phyloP scores from a whole-genome alignment of 2,329 filamentous ascomycete species.

The Clarireedia monteithiana region DNA sequence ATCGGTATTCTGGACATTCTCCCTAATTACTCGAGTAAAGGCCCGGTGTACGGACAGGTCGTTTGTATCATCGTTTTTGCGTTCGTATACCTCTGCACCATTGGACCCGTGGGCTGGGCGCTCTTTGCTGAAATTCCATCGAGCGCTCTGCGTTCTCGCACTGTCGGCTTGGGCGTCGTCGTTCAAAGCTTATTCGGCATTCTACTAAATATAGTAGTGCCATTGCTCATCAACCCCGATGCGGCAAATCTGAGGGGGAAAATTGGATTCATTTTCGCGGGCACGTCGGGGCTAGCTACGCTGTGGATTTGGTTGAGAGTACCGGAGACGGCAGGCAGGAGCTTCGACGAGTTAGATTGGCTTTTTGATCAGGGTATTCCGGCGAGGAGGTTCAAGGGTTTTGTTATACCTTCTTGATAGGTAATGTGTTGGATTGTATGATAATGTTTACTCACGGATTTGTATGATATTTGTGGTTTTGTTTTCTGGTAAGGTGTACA shows the following conservation, averaged over 20 bases:
- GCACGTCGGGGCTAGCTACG: background rate
- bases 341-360: constrained; percentile 6
- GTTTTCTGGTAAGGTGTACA: no score
- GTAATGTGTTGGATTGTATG: background rate
- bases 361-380: constrained; percentile 3
- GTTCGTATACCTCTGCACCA: constrained; percentile 4
- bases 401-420: background rate
- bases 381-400: constrained; percentile 4
- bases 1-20: constrained; percentile 8
- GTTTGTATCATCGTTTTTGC: constrained; percentile 5
- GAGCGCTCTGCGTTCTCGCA: constrained; percentile 1
- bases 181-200: constrained; percentile 7
- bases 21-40: constrained; percentile 3
- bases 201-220: constrained; percentile 6
- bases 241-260: constrained; percentile 5
- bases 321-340: constrained; percentile 3
- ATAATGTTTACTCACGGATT: background rate
- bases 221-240: constrained; percentile 7
- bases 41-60: constrained; percentile 3
- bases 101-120: constrained; percentile 7
- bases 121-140: constrained; percentile 7
- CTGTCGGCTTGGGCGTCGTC: constrained; percentile 5
- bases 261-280: constrained; percentile 7
- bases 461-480: no score
- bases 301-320: constrained; percentile 6